Percentiles rank a stretch among this genome's conserved stretches.
Evolutionary conservation across 2,329 filamentous ascomycete species (phyloP).

Genomic region (Xylariomycetidae sp.): DNA sequence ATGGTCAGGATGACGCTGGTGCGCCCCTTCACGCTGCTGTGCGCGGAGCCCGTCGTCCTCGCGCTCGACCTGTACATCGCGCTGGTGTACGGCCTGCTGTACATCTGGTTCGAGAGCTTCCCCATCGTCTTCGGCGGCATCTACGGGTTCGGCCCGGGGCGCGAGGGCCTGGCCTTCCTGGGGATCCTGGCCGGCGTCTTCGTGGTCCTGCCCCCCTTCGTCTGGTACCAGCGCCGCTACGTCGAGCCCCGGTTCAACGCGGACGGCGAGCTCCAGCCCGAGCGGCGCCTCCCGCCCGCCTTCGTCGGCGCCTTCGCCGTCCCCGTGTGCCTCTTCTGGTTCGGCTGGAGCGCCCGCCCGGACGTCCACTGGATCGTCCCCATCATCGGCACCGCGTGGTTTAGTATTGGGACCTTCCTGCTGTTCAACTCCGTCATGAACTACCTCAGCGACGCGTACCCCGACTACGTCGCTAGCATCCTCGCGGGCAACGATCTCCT

Average conservation of each 20-base stretch:
- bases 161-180: constrained; percentile 42
- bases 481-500: constrained; percentile 4
- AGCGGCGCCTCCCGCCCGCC: constrained; percentile 57
- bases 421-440: constrained; percentile 21
- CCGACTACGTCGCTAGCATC: constrained; percentile 15
- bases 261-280: constrained; percentile 55
- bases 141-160: constrained; percentile 44
- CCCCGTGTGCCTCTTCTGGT: constrained; percentile 49
- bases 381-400: constrained; percentile 44
- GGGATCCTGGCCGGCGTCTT: constrained; percentile 33
- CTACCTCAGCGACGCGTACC: constrained; percentile 19
- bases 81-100: constrained; percentile 38
- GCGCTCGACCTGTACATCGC: constrained; percentile 39
- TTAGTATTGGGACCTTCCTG: constrained; percentile 23
- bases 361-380: constrained; percentile 51
- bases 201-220: neutral
- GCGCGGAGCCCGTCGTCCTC: neutral
- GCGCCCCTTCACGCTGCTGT: constrained; percentile 10
- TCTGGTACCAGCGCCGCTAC: constrained; percentile 46
- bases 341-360: constrained; percentile 48
- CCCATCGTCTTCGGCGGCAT: constrained; percentile 44
- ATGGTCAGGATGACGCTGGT: constrained; percentile 40
- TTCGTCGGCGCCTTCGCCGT: constrained; percentile 51
- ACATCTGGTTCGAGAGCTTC: constrained; percentile 49
- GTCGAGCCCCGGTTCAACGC: constrained; percentile 55